phyloP scores from a whole-genome alignment of 306 rosid genomes.

The Pyrus bretschneideri region DNA sequence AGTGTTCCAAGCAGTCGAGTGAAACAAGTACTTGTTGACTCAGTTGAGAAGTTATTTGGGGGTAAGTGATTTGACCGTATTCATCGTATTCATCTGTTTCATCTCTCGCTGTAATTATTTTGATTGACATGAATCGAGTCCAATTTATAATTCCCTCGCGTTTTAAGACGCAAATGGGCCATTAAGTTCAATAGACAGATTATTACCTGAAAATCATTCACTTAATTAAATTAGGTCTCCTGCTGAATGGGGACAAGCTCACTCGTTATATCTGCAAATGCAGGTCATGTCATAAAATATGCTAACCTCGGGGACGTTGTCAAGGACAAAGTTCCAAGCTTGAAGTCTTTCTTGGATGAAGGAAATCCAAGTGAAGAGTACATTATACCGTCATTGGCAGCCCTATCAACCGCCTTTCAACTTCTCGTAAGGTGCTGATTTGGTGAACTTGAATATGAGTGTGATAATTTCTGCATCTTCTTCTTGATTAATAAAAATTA shows the following conservation, averaged over 20 bases:
- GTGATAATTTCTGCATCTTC: background rate
- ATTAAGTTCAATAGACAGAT: background rate
- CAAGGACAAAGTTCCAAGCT: conserved; percentile 57
- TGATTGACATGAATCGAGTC: background rate
- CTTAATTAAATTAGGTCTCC: background rate
- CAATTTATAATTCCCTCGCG: background rate
- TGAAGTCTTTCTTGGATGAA: conserved; percentile 46
- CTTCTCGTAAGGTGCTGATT: conserved; percentile 56
- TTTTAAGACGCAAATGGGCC: background rate
- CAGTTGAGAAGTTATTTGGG: conserved; percentile 61
- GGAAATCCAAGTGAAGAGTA: conserved; percentile 37
- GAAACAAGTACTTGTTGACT: conserved; percentile 28
- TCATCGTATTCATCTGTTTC: background rate
- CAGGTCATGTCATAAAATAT: conserved; percentile 59
- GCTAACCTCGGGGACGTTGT: conserved; percentile 62
- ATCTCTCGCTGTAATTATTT: background rate
- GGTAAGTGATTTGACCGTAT: conserved; percentile 35
- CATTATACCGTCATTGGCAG: conserved; percentile 71
- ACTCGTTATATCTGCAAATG: conserved; percentile 10
- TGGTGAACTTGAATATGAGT: background rate
- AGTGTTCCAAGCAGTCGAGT: conserved; percentile 40
- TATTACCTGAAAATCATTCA: background rate
- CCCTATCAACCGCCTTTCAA: conserved; percentile 65
- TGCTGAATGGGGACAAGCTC: background rate
- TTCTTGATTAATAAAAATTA: background rate